A percentile compares a stretch with the other conserved stretches of the same genome.
These are phyloP conservation scores for Cudoniella acicularis DNA, from an alignment of 495 filamentous ascomycete species.

Conservation along the genomic window DNA sequence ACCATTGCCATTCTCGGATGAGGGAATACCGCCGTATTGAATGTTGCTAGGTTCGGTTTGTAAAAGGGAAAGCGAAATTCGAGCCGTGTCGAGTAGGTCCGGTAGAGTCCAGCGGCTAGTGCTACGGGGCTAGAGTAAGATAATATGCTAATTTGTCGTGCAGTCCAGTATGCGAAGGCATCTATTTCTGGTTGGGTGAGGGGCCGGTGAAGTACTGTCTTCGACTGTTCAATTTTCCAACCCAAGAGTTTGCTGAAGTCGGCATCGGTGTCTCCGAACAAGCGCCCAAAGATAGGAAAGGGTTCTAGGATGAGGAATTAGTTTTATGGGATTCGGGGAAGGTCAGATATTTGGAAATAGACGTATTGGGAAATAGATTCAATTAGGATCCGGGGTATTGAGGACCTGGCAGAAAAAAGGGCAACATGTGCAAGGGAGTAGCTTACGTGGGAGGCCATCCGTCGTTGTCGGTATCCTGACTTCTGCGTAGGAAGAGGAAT, in stretches of 20 bases:
- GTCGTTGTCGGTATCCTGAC: neutral
- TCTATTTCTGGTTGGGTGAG: constrained; percentile 18
- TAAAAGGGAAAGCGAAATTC: constrained; percentile 25
- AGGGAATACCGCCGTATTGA: constrained; percentile 14
- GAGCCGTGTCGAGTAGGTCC: constrained; percentile 4
- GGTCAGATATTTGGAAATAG: neutral
- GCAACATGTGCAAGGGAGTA: neutral
- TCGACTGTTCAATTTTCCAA: neutral
- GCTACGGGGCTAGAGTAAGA: constrained; percentile 20
- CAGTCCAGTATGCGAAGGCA: constrained; percentile 14
- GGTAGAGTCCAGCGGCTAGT: constrained; percentile 13
- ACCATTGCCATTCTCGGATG: neutral
- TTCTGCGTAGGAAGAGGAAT: constrained; percentile 4
- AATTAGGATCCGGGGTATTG: neutral
- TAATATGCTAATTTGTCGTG: constrained; percentile 16
- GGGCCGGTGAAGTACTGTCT: constrained; percentile 1
- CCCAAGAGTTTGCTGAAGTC: neutral
- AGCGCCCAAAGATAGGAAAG: constrained; percentile 17
- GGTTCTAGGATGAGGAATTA: constrained; percentile 9
- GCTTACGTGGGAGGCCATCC: neutral
- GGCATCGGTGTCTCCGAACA: constrained; percentile 15
- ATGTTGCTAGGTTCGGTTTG: constrained; percentile 18
- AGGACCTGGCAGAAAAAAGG: neutral
- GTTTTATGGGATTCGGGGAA: constrained; percentile 4
- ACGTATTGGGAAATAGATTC: neutral